Percentiles rank a stretch among this genome's conserved stretches.
phyloP scores from a whole-genome alignment of 768 basidiomycete genomes.

The Tephrocybe sp. region DNA sequence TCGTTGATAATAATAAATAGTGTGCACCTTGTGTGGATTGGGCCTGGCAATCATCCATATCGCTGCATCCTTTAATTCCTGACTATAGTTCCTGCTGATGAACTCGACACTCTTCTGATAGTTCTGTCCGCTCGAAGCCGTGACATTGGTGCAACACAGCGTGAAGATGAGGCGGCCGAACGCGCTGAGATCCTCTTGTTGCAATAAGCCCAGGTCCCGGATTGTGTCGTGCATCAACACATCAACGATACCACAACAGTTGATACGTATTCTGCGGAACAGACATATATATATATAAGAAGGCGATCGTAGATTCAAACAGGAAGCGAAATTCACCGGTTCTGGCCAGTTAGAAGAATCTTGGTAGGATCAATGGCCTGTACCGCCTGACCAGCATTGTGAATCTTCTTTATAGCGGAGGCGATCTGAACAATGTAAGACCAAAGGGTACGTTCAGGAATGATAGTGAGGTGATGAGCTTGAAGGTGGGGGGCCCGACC shows the following conservation, averaged over 20 bases:
- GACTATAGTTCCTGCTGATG: conserved; percentile 70
- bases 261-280: conserved; percentile 68
- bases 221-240: conserved; percentile 75
- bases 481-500: conserved; percentile 22
- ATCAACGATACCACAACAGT: conserved; percentile 85
- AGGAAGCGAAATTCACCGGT: conserved; percentile 49
- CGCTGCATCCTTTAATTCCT: conserved; percentile 79
- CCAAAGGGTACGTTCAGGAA: conserved; percentile 88
- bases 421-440: conserved; percentile 90
- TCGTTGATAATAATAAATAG: neutral
- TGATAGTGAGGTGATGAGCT: conserved; percentile 23
- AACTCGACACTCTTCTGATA: conserved; percentile 73
- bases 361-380: conserved; percentile 85
- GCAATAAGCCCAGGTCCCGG: conserved; percentile 53
- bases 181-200: conserved; percentile 87
- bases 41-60: conserved; percentile 77
- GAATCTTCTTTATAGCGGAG: conserved; percentile 81
- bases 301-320: neutral
- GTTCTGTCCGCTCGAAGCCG: conserved; percentile 57
- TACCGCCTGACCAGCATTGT: conserved; percentile 77
- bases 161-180: conserved; percentile 84
- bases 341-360: conserved; percentile 84
- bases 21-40: conserved; percentile 54
- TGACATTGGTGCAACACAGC: conserved; percentile 68
- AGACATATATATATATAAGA: neutral